Percentiles rank a stretch among this genome's conserved stretches.
Conservation (phyloP, 768 basidiomycete genomes). For the Hygrophorus pudorinus region DNA sequence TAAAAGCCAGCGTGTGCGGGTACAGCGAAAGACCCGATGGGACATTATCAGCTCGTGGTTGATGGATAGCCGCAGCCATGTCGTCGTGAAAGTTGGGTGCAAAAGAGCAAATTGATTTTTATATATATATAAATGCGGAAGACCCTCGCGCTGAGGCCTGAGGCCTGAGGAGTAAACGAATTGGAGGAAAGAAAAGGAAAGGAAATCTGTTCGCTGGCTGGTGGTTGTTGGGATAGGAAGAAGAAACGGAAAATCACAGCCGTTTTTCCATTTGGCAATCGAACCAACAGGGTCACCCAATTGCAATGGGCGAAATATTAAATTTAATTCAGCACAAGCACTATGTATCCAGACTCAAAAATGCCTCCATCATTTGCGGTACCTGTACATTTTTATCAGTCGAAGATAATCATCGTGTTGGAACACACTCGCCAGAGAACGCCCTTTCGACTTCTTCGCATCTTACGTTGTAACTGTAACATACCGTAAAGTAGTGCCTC, state of each 20-base stretch:
- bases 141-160: no score
- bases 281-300: no score
- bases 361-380: conserved; percentile 36
- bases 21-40: conserved; percentile 7
- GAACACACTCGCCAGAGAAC: conserved; percentile 63
- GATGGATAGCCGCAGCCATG: conserved; percentile 44
- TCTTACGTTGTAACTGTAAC: conserved; percentile 95
- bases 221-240: no score
- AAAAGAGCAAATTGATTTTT: no score
- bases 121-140: no score
- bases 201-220: not conserved
- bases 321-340: not conserved
- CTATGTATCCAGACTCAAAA: not conserved
- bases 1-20: conserved; percentile 18
- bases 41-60: conserved; percentile 28
- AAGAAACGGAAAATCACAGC: no score
- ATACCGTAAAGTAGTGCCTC: conserved; percentile 95
- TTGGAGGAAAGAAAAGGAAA: not conserved
- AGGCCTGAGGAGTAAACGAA: no score
- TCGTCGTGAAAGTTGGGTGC: conserved; percentile 16
- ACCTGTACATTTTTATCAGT: conserved; percentile 25
- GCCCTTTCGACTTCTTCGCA: conserved; percentile 79
- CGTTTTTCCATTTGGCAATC: no score
- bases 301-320: no score
- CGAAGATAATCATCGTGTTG: not conserved